A percentile compares a stretch with the other conserved stretches of the same genome.
These are phyloP conservation scores for Phanerochaete sordida DNA, from an alignment of 768 basidiomycete genomes.

Conservation along the genomic window DNA sequence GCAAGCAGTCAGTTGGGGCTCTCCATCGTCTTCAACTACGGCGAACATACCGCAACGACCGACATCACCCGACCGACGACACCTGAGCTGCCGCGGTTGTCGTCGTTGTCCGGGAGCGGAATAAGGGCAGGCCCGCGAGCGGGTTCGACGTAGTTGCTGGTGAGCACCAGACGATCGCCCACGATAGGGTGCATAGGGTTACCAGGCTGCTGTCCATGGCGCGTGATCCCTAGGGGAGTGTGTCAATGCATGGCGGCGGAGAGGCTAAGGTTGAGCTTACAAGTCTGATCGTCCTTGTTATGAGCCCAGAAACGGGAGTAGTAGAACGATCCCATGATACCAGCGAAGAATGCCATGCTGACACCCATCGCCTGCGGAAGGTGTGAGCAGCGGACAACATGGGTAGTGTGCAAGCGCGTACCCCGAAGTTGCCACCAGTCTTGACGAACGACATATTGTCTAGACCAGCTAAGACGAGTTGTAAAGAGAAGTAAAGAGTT, in stretches of 20 bases:
- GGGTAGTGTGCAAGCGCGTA: background rate
- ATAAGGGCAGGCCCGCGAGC: background rate
- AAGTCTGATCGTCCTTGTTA: slow-evolving; percentile 7
- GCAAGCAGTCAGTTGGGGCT: no score
- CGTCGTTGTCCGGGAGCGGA: slow-evolving; percentile 5
- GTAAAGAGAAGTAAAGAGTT: no score
- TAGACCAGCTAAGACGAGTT: no score
- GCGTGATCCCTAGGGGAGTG: slow-evolving; percentile 1
- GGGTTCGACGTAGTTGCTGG: background rate
- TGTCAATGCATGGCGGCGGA: background rate
- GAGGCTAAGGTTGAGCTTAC: background rate
- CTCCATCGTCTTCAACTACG: no score
- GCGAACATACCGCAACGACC: background rate
- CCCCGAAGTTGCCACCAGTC: background rate
- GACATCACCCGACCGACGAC: slow-evolving; percentile 3
- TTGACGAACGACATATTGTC: background rate
- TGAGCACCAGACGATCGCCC: background rate
- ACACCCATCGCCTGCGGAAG: slow-evolving; percentile 3
- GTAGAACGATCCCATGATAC: background rate
- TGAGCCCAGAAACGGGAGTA: slow-evolving; percentile 1
- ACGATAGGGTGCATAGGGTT: no score
- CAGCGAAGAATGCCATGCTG: slow-evolving; percentile 1
- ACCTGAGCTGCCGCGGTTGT: slow-evolving; percentile 3
- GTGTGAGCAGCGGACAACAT: no score
- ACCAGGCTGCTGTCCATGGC: slow-evolving; percentile 11